Percentiles rank a stretch among this genome's conserved stretches.
Evolutionary conservation across 148 eudicot species (phyloP).

Genomic region (Fagopyrum tataricum): DNA sequence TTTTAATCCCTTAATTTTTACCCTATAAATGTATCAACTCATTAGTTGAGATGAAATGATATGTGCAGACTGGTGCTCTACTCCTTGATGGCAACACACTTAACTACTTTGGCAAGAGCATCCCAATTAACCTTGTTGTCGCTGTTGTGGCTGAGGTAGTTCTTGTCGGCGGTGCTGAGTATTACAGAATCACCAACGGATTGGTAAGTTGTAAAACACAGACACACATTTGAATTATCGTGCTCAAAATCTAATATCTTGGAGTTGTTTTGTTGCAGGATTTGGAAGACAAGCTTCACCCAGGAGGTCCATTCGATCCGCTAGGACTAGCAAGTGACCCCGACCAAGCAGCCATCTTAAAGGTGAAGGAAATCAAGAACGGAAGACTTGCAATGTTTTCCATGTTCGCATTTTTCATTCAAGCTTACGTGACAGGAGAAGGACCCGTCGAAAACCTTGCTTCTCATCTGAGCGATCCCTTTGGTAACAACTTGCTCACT

Average conservation of each 20-base stretch:
- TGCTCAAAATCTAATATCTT: not conserved
- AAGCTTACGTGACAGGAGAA: conserved; percentile 93
- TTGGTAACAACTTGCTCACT: conserved; percentile 88
- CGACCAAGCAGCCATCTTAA: conserved; percentile 85
- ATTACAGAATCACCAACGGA: conserved; percentile 89
- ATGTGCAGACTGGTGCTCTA: conserved; percentile 82
- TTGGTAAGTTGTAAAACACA: conserved; percentile 45
- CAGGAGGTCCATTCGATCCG: conserved; percentile 98
- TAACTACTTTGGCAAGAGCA: conserved; percentile 92
- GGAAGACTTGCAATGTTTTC: conserved; percentile 97
- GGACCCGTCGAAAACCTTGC: conserved; percentile 93
- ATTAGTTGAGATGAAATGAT: not conserved
- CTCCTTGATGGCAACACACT: conserved; percentile 90
- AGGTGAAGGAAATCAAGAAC: conserved; percentile 99
- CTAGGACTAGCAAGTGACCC: conserved; percentile 92
- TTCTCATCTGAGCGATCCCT: conserved; percentile 82
- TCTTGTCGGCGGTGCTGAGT: conserved; percentile 96
- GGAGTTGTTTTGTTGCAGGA: conserved; percentile 24
- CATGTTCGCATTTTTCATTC: conserved; percentile 91
- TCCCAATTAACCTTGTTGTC: conserved; percentile 69
- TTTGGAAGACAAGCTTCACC: conserved; percentile 94
- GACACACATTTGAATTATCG: no score
- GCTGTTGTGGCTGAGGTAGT: conserved; percentile 90
- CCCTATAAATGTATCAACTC: not conserved
- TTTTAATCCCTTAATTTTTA: no score